Evolutionary conservation across 208 protist species (phyloP), one percentile per base, ranked within the genome.

Genomic region (Phytomonas sp.): DNA sequence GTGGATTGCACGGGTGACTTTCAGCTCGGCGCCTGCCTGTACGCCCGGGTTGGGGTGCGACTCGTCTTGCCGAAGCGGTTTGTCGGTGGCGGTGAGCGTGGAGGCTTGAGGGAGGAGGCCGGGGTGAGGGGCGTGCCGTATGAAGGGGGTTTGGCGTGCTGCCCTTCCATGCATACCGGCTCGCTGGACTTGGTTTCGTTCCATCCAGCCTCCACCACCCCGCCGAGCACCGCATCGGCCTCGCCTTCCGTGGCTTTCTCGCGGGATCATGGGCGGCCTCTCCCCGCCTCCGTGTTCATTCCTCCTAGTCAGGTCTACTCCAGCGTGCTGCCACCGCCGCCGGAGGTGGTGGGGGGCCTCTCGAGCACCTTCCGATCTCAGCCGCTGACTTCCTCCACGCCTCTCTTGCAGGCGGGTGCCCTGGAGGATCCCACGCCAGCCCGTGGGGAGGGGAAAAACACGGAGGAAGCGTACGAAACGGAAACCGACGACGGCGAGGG

Each of bases 1-100:
- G 90, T 96, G 28, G 88, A 96, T 67, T 77, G 72, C 74, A 92
- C 90, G 0, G 88, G 84, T 6, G 83, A 96, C 73, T 92, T 91
- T 59, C 90, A 96, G 70, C 79, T 93, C 23, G 90, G 80, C 26
- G 87, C 87, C 28, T 96, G 90, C 70, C 74, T 96, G 8, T 96
- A 84, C 78, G 85, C 87, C 33, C 83, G 87, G 29, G 73, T 95
- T 11, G 89, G 81, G 8, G 80, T 83, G 64, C 77, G 31, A 69
- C 77, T 36, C 72, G 34, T 4, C 62, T 74, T 4, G 75, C 75
- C 17, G 74, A 75, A 66, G 67, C 70, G 0, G 74, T 79, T 31
- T 61, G 72, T 40, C 36, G 36, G 36, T 9, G 6, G 36, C 36
- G 71, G 33, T 74, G 29, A 71, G 75, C 26, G 66, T 56, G 1